Conservation (phyloP, 2,329 filamentous ascomycete genomes). For the Lithohypha guttulata region DNA sequence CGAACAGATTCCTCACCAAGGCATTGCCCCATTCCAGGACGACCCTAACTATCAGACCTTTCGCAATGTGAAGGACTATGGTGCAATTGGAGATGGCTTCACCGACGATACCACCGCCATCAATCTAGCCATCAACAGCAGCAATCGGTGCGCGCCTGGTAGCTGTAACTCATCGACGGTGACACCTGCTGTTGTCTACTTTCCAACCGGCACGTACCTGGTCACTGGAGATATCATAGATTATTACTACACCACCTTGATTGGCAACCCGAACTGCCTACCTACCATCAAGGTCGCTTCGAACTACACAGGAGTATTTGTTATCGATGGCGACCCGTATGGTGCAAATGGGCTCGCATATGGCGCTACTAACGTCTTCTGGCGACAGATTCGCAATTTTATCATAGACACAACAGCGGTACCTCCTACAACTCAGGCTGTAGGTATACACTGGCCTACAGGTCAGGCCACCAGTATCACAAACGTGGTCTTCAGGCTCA, state of each 20-base stretch:
- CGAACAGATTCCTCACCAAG: constrained; percentile 26
- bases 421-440: constrained; percentile 23
- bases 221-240: constrained; percentile 39
- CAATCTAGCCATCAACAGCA: constrained; percentile 36
- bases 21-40: constrained; percentile 32
- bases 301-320: constrained; percentile 44
- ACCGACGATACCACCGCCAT: constrained; percentile 50
- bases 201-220: constrained; percentile 47
- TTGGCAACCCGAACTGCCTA: constrained; percentile 48
- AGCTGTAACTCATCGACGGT: constrained; percentile 36
- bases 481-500: constrained; percentile 52
- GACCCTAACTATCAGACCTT: constrained; percentile 67
- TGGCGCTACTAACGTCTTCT: constrained; percentile 51
- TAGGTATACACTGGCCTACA: constrained; percentile 44
- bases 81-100: constrained; percentile 45
- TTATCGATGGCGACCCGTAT: constrained; percentile 49
- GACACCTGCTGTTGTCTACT: constrained; percentile 47
- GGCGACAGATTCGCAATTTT: constrained; percentile 54
- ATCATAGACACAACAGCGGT: constrained; percentile 45
- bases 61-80: constrained; percentile 66
- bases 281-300: constrained; percentile 45
- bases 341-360: constrained; percentile 20
- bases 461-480: constrained; percentile 50
- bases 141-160: constrained; percentile 35
- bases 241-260: constrained; percentile 53